Base-by-base conservation (phyloP, 352 stramenopile species). In the Phytopythium boreale region DNA sequence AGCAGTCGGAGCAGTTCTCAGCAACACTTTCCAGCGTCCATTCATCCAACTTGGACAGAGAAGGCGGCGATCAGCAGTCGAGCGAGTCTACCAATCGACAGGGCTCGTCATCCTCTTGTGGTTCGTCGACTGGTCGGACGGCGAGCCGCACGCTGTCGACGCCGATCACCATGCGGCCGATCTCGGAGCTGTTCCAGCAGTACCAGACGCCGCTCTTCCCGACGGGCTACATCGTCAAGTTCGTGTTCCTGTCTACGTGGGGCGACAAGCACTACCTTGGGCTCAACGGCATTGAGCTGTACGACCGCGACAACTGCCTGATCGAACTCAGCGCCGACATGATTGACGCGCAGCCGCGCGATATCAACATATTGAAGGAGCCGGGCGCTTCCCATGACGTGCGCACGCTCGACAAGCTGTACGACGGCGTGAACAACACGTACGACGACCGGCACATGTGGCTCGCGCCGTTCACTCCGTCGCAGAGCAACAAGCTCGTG, bases 131-230 rank as follows among this genome's bases (percentile, higher is more conserved):
- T n/a, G 19, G 61, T 58, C 19, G 26, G 8, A 56, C 31, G 29
- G 20, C 26, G 10, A 62, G 57, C 27, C 57, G 26, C 0, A 29
- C 17, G 6, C 41, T 51, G 27, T 22, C 53, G 0, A 60, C 61
- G n/a, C 5, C 22, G 22, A 31, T 15, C 7, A n/a, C 46, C 29
- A 88, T 87, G 72, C 77, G 72, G 17, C 84, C 82, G 9, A 83
- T 89, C 22, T 64, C 70, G 17, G 76, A 85, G 53, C 53, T 93
- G 22, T 82, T 83, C 14, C 90, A 97, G 71, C 80, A 96, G 65
- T 97, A 97, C 74, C 84, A 97, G 64, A 92, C 89, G 12, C 82
- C 84, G 31, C 64, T 96, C 3, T 91, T 92, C 51, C 89, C 88
- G 2, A 88, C 80, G 0, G 87, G 90, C 5, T 93, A 88, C 76